Percentiles rank a stretch among this genome's conserved stretches.
These are phyloP conservation scores for Elsinoe fawcettii DNA, from an alignment of 2,329 filamentous ascomycete species.

Conservation along the genomic window DNA sequence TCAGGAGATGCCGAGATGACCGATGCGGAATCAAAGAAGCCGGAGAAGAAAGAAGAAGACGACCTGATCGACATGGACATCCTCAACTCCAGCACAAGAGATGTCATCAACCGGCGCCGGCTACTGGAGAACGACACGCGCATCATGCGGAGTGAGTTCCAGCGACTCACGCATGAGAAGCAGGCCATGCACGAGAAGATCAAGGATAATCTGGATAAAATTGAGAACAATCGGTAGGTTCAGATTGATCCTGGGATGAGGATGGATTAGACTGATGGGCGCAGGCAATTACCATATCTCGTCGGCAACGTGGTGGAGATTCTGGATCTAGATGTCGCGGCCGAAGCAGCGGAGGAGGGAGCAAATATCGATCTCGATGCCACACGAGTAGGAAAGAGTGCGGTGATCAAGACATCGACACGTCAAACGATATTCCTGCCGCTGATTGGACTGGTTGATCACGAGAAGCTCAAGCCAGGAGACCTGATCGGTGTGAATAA, in stretches of 20 bases:
- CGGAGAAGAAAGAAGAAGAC: conserved; percentile 59
- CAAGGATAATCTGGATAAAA: conserved; percentile 98
- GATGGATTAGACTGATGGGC: background rate
- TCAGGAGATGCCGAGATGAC: conserved; percentile 82
- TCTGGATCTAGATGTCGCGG: conserved; percentile 89
- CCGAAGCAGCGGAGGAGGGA: conserved; percentile 92
- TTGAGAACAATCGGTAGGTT: conserved; percentile 89
- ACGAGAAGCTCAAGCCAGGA: conserved; percentile 86
- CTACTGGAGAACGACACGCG: conserved; percentile 94
- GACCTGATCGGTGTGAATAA: conserved; percentile 99
- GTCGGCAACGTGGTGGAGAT: conserved; percentile 98
- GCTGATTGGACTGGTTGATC: conserved; percentile 92
- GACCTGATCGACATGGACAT: conserved; percentile 90
- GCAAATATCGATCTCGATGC: conserved; percentile 98
- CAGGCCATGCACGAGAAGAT: conserved; percentile 96
- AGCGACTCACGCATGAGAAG: conserved; percentile 91
- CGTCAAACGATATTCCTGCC: conserved; percentile 97
- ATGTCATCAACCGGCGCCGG: conserved; percentile 84
- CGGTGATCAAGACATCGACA: conserved; percentile 98
- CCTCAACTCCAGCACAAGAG: conserved; percentile 82
- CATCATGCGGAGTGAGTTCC: conserved; percentile 97
- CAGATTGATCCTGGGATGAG: conserved; percentile 10
- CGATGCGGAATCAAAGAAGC: conserved; percentile 55
- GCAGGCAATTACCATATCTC: conserved; percentile 90
- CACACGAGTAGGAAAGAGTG: conserved; percentile 92